Percentiles rank a stretch among this genome's conserved stretches.
phyloP scores from a whole-genome alignment of 2,329 filamentous ascomycete species.

The Fusarium sp. region DNA sequence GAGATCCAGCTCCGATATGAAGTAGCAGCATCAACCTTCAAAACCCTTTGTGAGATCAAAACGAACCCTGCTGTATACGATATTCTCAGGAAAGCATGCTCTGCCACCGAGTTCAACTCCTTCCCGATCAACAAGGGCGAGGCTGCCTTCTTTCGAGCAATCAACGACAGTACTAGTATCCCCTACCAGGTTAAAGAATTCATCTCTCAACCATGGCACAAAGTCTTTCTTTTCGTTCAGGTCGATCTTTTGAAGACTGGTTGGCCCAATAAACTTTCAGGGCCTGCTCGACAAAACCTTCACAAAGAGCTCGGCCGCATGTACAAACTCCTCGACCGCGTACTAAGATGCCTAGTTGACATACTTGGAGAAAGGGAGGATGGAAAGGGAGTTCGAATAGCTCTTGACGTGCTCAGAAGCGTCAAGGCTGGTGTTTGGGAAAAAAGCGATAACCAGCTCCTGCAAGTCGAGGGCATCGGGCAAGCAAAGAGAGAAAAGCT shows the following conservation, averaged over 20 bases:
- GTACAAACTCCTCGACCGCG: constrained; percentile 50
- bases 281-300: constrained; percentile 51
- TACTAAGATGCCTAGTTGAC: constrained; percentile 56
- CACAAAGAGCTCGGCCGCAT: constrained; percentile 51
- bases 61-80: constrained; percentile 48
- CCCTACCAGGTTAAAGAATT: constrained; percentile 54
- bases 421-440: constrained; percentile 85
- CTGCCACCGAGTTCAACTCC: constrained; percentile 54
- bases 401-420: constrained; percentile 82
- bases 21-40: constrained; percentile 51
- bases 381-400: constrained; percentile 73
- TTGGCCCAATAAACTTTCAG: constrained; percentile 64
- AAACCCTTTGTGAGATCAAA: constrained; percentile 47
- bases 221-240: constrained; percentile 81
- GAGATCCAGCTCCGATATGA: constrained; percentile 54
- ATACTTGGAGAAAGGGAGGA: constrained; percentile 63
- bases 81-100: constrained; percentile 56
- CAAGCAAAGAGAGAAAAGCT: constrained; percentile 81
- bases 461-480: constrained; percentile 85
- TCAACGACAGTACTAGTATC: constrained; percentile 56
- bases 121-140: constrained; percentile 55
- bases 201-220: constrained; percentile 75
- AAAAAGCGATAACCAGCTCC: constrained; percentile 81
- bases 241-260: constrained; percentile 74
- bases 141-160: constrained; percentile 52